Base-by-base conservation (phyloP, 2,329 filamentous ascomycete genomes). In the Ilyonectria sp. region DNA sequence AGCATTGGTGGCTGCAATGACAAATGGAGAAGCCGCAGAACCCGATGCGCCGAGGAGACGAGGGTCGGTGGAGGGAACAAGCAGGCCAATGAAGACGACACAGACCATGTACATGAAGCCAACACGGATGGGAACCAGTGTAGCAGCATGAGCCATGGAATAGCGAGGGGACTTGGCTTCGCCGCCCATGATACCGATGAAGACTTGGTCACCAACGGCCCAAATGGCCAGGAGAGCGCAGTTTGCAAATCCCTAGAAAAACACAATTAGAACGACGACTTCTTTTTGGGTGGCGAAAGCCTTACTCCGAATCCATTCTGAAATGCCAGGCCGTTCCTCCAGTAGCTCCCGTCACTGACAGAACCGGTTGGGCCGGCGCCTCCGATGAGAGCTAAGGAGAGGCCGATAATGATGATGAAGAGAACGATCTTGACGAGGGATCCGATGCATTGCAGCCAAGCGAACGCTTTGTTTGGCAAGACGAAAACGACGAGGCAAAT, bases 151-250 rank as follows among this genome's bases (percentile, higher is more conserved):
- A 1, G 59, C 71, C 47, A 72, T 53, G 2, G 70, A 67, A 21
- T 62, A 65, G 13, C 71, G 62, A 2, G 71, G 71, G 21, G 57
- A 65, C 40, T 71, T 49, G 0, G 68, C 68, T 49, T 73, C 71
- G 3, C 71, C 71, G 6, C 69, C 70, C 65, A 73, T 71, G 33
- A 73, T 69, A 15, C 71, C 71, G 33, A 72, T 70, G 6, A 73
- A 73, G 10, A 73, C 70, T 35, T 72, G 71, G 4, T 73, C 71
- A 0, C 70, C 69, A 1, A 73, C 70, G 0, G 71, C 70, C 70
- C 71, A 73, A 8, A 50, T 65, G 2, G 70, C 70, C 3, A 73
- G 49, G n/a, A 73, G 43, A 2, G 70, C 66, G 17, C 57, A 67
- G 21, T 61, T 72, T 5, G 71, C 70, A 3, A 73, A 73, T 23